Conservation (phyloP, 208 protist genomes). For the Porcisia deanei region DNA sequence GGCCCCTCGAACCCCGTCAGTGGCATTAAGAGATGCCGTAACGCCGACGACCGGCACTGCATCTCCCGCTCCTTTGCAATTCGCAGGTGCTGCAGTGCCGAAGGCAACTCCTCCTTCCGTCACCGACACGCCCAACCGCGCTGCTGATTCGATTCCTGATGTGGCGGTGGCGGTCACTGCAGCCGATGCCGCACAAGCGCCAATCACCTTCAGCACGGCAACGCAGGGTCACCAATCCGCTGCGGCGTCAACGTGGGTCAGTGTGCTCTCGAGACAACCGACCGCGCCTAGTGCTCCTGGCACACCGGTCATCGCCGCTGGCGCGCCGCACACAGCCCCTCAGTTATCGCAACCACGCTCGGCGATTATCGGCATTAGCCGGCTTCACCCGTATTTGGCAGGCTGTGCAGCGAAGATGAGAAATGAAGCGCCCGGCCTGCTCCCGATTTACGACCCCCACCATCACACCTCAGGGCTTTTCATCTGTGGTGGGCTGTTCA, state of each 20-base stretch:
- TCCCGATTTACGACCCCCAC: neutral
- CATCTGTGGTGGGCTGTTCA: constrained; percentile 30
- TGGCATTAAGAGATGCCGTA: neutral
- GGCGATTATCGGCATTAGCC: constrained; percentile 44
- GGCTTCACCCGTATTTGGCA: constrained; percentile 12
- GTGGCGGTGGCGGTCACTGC: neutral
- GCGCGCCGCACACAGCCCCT: neutral
- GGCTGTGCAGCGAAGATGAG: neutral
- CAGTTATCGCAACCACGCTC: neutral
- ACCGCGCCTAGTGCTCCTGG: neutral
- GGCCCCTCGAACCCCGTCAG: neutral
- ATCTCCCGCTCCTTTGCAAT: constrained; percentile 1
- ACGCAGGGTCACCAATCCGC: neutral
- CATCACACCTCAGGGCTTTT: neutral
- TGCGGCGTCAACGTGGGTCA: neutral
- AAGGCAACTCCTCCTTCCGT: constrained; percentile 2
- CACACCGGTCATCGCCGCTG: neutral
- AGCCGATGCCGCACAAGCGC: neutral
- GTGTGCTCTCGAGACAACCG: neutral
- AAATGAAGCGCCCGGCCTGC: neutral
- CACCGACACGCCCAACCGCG: constrained; percentile 14
- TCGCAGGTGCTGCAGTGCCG: constrained; percentile 3
- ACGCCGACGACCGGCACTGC: neutral
- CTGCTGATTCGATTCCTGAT: neutral
- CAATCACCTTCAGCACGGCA: neutral